Conservation (phyloP, 495 filamentous ascomycete species). For the Cercophora scortea region DNA sequence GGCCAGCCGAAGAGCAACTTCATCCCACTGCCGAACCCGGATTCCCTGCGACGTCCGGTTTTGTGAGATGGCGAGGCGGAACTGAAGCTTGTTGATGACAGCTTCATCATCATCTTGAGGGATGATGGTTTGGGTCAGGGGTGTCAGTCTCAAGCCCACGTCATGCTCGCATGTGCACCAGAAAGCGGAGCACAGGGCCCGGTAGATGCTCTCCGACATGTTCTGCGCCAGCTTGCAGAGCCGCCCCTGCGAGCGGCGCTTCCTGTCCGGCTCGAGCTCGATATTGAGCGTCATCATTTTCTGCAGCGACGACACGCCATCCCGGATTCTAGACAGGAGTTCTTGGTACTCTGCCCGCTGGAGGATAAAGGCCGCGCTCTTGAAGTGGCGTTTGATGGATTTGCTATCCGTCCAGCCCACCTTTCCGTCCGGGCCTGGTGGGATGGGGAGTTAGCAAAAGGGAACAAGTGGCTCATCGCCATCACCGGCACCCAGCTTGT, state of each 20-base stretch:
- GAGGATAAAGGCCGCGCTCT: constrained; percentile 25
- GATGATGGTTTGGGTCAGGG: constrained; percentile 10
- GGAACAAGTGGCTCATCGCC: constrained; percentile 1
- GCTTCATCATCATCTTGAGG: constrained; percentile 11
- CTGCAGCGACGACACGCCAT: constrained; percentile 26
- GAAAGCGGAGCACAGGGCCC: constrained; percentile 22
- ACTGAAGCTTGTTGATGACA: constrained; percentile 3
- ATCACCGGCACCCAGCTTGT: too few species aligned
- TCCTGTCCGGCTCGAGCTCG: constrained; percentile 20
- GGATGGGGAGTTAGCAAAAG: not conserved
- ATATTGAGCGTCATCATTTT: constrained; percentile 22
- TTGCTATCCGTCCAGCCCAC: not conserved
- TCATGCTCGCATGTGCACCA: constrained; percentile 22
- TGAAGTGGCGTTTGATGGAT: constrained; percentile 6
- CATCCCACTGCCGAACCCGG: not conserved
- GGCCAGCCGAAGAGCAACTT: not conserved
- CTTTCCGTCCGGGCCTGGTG: not conserved
- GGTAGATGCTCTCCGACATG: constrained; percentile 25
- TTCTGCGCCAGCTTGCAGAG: constrained; percentile 18
- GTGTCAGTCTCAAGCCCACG: constrained; percentile 8
- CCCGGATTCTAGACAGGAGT: constrained; percentile 20
- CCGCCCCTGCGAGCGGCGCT: constrained; percentile 12
- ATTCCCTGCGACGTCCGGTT: not conserved
- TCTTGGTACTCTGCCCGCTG: constrained; percentile 18
- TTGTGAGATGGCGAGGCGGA: not conserved